Evolutionary conservation across 164 flowering plant species (phyloP).

Genomic region (Nymphaea thermarum): DNA sequence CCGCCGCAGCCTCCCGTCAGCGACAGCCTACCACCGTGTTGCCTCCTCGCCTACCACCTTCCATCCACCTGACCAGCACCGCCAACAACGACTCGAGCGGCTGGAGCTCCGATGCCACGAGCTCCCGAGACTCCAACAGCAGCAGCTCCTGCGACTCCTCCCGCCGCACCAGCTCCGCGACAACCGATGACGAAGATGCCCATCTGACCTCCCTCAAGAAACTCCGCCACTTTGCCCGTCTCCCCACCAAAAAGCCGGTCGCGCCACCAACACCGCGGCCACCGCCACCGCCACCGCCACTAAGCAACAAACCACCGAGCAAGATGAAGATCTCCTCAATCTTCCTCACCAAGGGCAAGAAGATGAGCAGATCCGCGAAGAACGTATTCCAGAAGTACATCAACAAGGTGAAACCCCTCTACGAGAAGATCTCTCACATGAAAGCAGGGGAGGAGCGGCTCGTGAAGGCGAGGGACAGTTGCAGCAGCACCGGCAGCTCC

Average conservation of each 20-base stretch:
- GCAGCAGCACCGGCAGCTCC: conserved; percentile 4
- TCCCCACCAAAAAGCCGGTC: neutral
- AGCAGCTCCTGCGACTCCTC: neutral
- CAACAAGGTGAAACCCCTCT: conserved; percentile 83
- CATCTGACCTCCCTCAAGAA: neutral
- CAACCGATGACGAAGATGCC: neutral
- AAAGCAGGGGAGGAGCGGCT: conserved; percentile 1
- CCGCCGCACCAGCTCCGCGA: neutral
- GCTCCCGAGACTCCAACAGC: conserved; percentile 52
- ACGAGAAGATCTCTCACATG: conserved; percentile 49
- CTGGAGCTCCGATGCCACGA: conserved; percentile 17
- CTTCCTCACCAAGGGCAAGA: neutral
- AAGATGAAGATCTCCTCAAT: neutral
- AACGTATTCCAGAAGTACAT: conserved; percentile 62
- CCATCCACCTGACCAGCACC: neutral
- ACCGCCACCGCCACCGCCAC: neutral
- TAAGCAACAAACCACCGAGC: neutral
- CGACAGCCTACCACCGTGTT: neutral
- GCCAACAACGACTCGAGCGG: neutral
- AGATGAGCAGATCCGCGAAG: neutral
- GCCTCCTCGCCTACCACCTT: neutral
- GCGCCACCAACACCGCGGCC: neutral
- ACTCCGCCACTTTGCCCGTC: neutral
- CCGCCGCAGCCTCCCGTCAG: neutral
- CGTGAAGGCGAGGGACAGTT: neutral